Conservation (phyloP, 2,329 filamentous ascomycete species). For the Epichloe gansuensis region DNA sequence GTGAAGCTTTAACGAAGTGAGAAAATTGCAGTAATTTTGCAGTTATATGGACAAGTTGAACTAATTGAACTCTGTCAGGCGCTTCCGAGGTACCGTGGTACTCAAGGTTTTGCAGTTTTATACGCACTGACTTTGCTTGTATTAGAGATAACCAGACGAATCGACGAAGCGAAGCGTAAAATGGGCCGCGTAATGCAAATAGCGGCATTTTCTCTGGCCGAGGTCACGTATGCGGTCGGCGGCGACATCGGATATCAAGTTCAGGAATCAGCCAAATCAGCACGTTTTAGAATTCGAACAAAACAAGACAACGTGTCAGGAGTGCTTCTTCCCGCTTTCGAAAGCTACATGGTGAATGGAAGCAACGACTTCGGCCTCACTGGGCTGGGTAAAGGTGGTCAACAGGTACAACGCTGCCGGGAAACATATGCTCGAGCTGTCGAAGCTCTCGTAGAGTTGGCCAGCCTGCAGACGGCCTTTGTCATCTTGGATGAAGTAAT, state of each 20-base stretch:
- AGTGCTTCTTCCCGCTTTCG: constrained; percentile 86
- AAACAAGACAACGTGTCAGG: constrained; percentile 98
- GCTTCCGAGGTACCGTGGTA: constrained; percentile 5
- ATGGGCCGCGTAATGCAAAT: constrained; percentile 99
- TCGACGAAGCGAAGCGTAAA: constrained; percentile 97
- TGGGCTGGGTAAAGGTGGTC: constrained; percentile 88
- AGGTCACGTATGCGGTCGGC: constrained; percentile 93
- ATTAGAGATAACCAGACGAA: constrained; percentile 83
- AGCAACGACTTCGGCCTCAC: constrained; percentile 95
- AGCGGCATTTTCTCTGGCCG: constrained; percentile 90
- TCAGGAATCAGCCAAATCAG: constrained; percentile 86
- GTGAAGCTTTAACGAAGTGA: constrained; percentile 93
- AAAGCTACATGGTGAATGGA: constrained; percentile 77
- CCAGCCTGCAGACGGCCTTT: constrained; percentile 92
- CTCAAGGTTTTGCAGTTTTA: constrained; percentile 3
- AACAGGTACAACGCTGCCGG: constrained; percentile 87
- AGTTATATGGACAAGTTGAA: not conserved
- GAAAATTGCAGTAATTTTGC: constrained; percentile 13
- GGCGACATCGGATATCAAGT: constrained; percentile 95
- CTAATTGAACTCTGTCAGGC: not conserved
- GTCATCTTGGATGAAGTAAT: constrained; percentile 98
- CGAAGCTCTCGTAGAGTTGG: constrained; percentile 88
- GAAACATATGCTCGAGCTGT: constrained; percentile 95
- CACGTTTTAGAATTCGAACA: constrained; percentile 82
- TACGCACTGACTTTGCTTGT: constrained; percentile 1